Conservation (phyloP, 306 rosid species). For the Bauhinia variegata region DNA sequence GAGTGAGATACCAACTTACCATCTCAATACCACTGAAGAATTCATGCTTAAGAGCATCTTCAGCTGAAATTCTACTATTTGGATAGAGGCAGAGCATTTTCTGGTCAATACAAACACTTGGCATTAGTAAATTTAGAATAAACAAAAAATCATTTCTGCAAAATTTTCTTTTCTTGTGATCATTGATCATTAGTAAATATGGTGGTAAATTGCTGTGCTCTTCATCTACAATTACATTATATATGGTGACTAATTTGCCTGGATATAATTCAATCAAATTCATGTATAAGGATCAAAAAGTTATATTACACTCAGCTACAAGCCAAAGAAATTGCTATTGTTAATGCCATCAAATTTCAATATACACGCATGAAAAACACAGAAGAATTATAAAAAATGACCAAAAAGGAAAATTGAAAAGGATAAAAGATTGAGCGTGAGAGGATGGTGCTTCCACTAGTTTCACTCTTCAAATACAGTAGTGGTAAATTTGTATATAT, state of each 20-base stretch:
- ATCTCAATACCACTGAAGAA: neutral
- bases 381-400: too few relatives aligned
- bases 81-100: conserved; percentile 31
- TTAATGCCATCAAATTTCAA: neutral
- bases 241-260: neutral
- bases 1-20: neutral
- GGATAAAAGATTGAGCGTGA: too few relatives aligned
- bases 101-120: conserved; percentile 19
- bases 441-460: neutral
- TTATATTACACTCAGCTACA: neutral
- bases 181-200: neutral
- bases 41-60: conserved; percentile 25
- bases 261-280: neutral
- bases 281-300: neutral
- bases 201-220: neutral
- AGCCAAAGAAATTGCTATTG: neutral
- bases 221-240: neutral
- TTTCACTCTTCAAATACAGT: neutral
- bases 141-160: neutral
- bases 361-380: too few relatives aligned
- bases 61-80: conserved; percentile 19
- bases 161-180: neutral
- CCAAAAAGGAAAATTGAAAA: too few relatives aligned
- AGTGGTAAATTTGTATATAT: neutral
- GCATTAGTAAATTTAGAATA: neutral